Percentiles rank a stretch among this genome's conserved stretches.
These are phyloP conservation scores for Coniophora puteana DNA, from an alignment of 1,284 basidiomycete species.

Conservation along the genomic window DNA sequence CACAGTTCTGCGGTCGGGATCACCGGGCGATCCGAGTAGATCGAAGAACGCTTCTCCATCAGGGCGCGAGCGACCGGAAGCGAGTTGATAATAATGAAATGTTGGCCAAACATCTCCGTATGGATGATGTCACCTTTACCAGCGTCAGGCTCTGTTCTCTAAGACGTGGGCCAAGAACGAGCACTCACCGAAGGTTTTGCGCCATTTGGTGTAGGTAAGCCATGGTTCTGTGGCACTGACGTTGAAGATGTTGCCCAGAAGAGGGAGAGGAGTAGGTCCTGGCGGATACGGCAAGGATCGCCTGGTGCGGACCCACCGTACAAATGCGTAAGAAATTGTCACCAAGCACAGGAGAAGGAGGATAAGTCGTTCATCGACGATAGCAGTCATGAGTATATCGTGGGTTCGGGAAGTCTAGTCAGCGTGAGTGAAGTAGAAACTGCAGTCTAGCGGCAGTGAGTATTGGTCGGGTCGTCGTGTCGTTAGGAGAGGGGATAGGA, in stretches of 20 bases:
- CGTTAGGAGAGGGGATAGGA: too few relatives aligned
- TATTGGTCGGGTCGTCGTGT: too few relatives aligned
- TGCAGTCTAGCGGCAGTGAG: too few relatives aligned
- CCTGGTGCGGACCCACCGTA: too few relatives aligned
- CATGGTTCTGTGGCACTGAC: background rate
- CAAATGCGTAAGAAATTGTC: too few relatives aligned
- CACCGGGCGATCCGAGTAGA: slow-evolving; percentile 8
- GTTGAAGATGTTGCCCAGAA: background rate
- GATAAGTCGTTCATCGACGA: too few relatives aligned
- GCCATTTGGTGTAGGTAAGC: slow-evolving; percentile 1
- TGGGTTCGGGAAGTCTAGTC: too few relatives aligned
- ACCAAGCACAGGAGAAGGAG: too few relatives aligned
- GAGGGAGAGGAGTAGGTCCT: background rate
- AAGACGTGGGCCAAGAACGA: background rate
- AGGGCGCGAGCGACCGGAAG: slow-evolving; percentile 2
- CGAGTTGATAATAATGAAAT: slow-evolving; percentile 6
- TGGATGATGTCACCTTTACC: slow-evolving; percentile 1
- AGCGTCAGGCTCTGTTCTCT: background rate
- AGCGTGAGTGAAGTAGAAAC: too few relatives aligned
- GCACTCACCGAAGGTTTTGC: background rate
- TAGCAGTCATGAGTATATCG: too few relatives aligned
- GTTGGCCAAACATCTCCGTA: background rate
- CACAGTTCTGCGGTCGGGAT: too few relatives aligned
- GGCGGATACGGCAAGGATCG: background rate
- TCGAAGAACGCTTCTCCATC: slow-evolving; percentile 4